Evolutionary conservation across 176 grass and related monocot species (phyloP).

Genomic region (Typha latifolia): DNA sequence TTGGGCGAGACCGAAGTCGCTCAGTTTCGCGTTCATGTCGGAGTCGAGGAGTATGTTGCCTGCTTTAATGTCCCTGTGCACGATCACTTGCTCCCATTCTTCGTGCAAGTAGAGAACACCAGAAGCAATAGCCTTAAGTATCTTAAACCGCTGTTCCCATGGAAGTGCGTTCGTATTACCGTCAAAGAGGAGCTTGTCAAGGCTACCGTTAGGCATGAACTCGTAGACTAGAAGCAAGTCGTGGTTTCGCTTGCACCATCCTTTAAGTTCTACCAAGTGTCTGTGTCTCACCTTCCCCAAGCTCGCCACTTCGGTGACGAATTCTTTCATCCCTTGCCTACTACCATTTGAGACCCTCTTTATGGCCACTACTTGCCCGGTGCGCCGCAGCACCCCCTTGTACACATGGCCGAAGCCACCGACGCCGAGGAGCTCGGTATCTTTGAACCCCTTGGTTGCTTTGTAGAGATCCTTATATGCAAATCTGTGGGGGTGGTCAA

Average conservation of each 20-base stretch:
- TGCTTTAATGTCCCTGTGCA: slow-evolving; percentile 40
- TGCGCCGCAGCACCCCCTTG: slow-evolving; percentile 23
- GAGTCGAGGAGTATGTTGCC: slow-evolving; percentile 32
- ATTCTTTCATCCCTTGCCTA: slow-evolving; percentile 39
- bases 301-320: slow-evolving; percentile 26
- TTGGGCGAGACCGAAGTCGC: slow-evolving; percentile 36
- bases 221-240: slow-evolving; percentile 43
- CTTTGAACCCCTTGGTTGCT: slow-evolving; percentile 39
- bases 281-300: slow-evolving; percentile 34
- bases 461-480: slow-evolving; percentile 35
- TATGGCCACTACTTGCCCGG: slow-evolving; percentile 23
- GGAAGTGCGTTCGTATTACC: background rate
- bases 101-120: slow-evolving; percentile 29
- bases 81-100: slow-evolving; percentile 38
- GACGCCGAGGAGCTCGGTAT: slow-evolving; percentile 22
- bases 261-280: slow-evolving; percentile 28
- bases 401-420: slow-evolving; percentile 50
- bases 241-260: slow-evolving; percentile 34
- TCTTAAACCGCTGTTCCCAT: slow-evolving; percentile 24
- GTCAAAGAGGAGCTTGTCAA: slow-evolving; percentile 16
- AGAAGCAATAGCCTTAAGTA: slow-evolving; percentile 27
- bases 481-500: slow-evolving; percentile 33
- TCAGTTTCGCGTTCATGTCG: slow-evolving; percentile 29
- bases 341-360: slow-evolving; percentile 41
- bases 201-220: slow-evolving; percentile 36